These are phyloP conservation scores for Crithidia brevicula DNA, from an alignment of 208 protist species.

Conservation along the genomic window DNA sequence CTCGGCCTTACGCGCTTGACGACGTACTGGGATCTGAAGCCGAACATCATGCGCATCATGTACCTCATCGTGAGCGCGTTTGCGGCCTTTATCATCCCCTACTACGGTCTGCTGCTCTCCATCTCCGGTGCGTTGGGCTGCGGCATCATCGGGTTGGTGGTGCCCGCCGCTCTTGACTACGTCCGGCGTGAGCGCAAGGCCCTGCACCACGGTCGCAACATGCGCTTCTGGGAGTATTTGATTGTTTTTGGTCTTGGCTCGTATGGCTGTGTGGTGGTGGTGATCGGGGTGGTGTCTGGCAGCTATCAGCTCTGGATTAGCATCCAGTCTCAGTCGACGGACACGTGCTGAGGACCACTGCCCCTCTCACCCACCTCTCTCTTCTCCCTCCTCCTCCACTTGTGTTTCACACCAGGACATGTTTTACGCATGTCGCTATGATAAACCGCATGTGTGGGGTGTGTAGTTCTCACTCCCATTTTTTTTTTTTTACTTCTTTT, in stretches of 20 bases:
- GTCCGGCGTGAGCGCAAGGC: slow-evolving; percentile 44
- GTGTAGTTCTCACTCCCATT: neutral
- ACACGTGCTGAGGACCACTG: slow-evolving; percentile 28
- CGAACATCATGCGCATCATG: slow-evolving; percentile 50
- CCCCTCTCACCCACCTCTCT: no score
- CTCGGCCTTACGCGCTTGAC: slow-evolving; percentile 49
- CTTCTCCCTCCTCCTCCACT: no score
- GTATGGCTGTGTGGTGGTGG: slow-evolving; percentile 50
- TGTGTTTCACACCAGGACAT: neutral
- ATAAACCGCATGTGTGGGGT: neutral
- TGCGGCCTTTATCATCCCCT: slow-evolving; percentile 50
- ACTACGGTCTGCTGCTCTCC: slow-evolving; percentile 62
- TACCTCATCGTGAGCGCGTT: slow-evolving; percentile 37
- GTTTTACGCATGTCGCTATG: neutral
- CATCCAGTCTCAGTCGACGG: slow-evolving; percentile 45
- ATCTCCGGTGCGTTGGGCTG: slow-evolving; percentile 57
- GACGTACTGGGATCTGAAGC: slow-evolving; percentile 43
- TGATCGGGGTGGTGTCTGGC: slow-evolving; percentile 49
- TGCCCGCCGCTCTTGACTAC: slow-evolving; percentile 60
- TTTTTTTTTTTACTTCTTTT: slow-evolving; percentile 1
- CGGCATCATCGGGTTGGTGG: slow-evolving; percentile 52
- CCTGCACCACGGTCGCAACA: slow-evolving; percentile 32
- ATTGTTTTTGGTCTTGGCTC: slow-evolving; percentile 52
- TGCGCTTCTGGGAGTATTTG: slow-evolving; percentile 50
- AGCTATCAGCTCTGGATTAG: slow-evolving; percentile 53